Conservation (phyloP, 768 basidiomycete species). For the Serendipita indica region DNA sequence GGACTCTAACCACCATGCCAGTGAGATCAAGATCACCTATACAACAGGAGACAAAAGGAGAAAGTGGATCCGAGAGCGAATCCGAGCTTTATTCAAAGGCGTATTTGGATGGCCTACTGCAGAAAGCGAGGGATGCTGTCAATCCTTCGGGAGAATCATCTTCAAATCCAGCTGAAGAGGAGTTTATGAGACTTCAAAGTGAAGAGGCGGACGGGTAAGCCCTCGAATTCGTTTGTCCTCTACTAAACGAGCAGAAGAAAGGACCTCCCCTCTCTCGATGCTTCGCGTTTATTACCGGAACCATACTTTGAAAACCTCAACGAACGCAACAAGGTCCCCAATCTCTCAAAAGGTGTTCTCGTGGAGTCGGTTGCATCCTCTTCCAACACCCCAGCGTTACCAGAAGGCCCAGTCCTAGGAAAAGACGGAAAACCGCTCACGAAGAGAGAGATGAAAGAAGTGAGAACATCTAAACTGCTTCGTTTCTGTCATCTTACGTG, state of each 20-base stretch:
- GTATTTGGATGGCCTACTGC: slow-evolving; percentile 47
- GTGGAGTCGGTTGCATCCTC: slow-evolving; percentile 39
- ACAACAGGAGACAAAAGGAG: neutral
- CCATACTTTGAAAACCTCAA: slow-evolving; percentile 47
- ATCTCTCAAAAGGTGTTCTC: slow-evolving; percentile 45
- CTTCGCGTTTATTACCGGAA: slow-evolving; percentile 40
- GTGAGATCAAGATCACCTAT: neutral
- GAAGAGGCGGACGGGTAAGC: slow-evolving; percentile 14
- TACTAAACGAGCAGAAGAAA: slow-evolving; percentile 22
- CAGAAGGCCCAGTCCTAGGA: slow-evolving; percentile 43
- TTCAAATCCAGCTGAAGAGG: no score
- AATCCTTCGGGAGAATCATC: no score
- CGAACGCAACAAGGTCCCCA: slow-evolving; percentile 30
- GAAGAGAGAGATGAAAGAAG: slow-evolving; percentile 57
- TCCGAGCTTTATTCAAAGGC: slow-evolving; percentile 35
- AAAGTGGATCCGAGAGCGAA: slow-evolving; percentile 19
- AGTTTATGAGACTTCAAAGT: slow-evolving; percentile 26
- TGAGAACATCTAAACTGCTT: slow-evolving; percentile 21
- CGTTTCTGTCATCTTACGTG: neutral
- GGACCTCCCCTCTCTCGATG: slow-evolving; percentile 47
- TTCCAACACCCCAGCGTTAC: slow-evolving; percentile 43
- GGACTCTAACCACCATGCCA: neutral
- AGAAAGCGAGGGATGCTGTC: slow-evolving; percentile 43
- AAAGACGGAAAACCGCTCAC: slow-evolving; percentile 53
- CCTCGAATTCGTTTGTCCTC: neutral